Evolutionary conservation across 2,329 filamentous ascomycete genomes (phyloP).

Genomic region (Cytospora schulzeri): DNA sequence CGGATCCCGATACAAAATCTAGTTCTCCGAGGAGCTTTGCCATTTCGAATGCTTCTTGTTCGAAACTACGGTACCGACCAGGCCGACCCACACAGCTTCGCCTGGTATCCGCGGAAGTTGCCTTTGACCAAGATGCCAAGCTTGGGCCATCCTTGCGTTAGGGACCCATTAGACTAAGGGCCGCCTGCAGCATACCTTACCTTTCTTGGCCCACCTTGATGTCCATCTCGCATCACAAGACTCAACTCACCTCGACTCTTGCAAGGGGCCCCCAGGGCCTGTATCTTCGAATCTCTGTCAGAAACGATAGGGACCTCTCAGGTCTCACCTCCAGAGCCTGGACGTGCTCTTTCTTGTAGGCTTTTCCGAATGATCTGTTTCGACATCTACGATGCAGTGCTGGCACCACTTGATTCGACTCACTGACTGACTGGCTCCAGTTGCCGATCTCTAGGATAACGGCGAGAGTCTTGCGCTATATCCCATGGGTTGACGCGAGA

Average conservation of each 20-base stretch:
- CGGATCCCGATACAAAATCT: background rate
- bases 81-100: slow-evolving; percentile 7
- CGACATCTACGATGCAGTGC: background rate
- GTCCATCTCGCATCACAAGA: slow-evolving; percentile 7
- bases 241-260: slow-evolving; percentile 16
- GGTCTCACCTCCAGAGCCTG: slow-evolving; percentile 5
- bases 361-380: background rate
- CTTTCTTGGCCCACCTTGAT: background rate
- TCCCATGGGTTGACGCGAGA: background rate
- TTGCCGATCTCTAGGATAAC: background rate
- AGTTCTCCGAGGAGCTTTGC: slow-evolving; percentile 8
- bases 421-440: background rate
- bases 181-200: slow-evolving; percentile 16
- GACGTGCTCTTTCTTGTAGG: slow-evolving; percentile 8
- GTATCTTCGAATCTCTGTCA: slow-evolving; percentile 13
- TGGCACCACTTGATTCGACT: background rate
- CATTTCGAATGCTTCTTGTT: background rate
- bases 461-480: background rate
- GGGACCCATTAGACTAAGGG: slow-evolving; percentile 3
- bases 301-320: slow-evolving; percentile 4
- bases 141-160: slow-evolving; percentile 10
- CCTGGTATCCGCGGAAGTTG: slow-evolving; percentile 15
- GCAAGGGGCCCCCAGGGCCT: slow-evolving; percentile 2
- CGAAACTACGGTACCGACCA: slow-evolving; percentile 2
- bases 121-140: slow-evolving; percentile 15